These are phyloP conservation scores for Globisporangium nagaii DNA, from an alignment of 352 stramenopile species.

Conservation along the genomic window DNA sequence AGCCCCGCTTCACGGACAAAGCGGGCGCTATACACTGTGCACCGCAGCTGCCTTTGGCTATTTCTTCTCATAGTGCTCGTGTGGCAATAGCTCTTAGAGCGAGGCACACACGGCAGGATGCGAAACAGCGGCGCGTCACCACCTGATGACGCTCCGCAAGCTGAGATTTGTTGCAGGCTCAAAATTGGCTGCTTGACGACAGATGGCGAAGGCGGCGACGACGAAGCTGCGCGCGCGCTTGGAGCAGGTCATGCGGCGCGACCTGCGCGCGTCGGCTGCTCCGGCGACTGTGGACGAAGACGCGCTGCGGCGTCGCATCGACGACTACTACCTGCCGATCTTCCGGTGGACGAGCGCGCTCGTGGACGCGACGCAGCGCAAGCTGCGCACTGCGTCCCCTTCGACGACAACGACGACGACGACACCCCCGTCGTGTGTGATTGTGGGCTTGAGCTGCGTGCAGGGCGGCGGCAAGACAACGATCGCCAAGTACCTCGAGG, in stretches of 20 bases:
- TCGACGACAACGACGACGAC: too few relatives aligned
- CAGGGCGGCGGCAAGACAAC: conserved; percentile 86
- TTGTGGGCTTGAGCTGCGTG: conserved; percentile 75
- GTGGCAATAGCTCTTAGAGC: too few relatives aligned
- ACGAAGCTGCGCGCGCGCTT: conserved; percentile 35
- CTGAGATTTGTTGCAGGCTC: too few relatives aligned
- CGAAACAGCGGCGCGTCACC: too few relatives aligned
- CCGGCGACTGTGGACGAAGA: conserved; percentile 28
- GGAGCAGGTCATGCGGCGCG: conserved; percentile 45
- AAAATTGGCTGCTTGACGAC: too few relatives aligned
- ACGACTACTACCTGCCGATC: conserved; percentile 76
- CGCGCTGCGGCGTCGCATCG: conserved; percentile 41
- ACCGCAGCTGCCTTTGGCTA: too few relatives aligned
- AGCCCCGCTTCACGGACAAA: too few relatives aligned
- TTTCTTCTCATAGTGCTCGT: too few relatives aligned
- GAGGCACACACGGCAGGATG: too few relatives aligned
- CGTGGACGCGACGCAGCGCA: conserved; percentile 28
- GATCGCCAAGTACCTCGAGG: conserved; percentile 59
- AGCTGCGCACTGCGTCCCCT: too few relatives aligned
- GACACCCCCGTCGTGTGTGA: conserved; percentile 33
- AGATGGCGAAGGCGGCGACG: not conserved
- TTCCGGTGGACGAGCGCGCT: conserved; percentile 66
- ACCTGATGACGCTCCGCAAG: too few relatives aligned
- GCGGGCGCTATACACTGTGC: too few relatives aligned
- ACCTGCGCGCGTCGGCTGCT: conserved; percentile 16